These are phyloP conservation scores for Hypsizygus marmoreus DNA, from an alignment of 768 basidiomycete species.

Conservation along the genomic window DNA sequence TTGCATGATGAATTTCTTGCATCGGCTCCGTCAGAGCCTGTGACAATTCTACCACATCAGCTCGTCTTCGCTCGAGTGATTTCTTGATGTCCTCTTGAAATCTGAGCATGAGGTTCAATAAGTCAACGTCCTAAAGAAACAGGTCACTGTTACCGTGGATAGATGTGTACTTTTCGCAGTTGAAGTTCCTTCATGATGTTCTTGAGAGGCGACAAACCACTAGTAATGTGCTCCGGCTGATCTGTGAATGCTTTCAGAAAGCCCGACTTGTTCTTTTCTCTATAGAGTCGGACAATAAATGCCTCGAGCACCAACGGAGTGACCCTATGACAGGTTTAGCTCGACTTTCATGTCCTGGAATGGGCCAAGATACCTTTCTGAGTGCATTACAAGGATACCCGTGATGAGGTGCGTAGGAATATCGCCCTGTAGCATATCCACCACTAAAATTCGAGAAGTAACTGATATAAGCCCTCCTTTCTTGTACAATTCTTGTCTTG, in stretches of 20 bases:
- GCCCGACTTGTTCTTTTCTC: slow-evolving; percentile 85
- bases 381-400: slow-evolving; percentile 87
- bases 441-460: slow-evolving; percentile 91
- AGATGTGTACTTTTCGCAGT: slow-evolving; percentile 85
- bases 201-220: slow-evolving; percentile 87
- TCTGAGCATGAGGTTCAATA: slow-evolving; percentile 39
- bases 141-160: slow-evolving; percentile 73
- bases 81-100: slow-evolving; percentile 90
- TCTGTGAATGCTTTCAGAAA: slow-evolving; percentile 98
- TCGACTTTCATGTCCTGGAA: slow-evolving; percentile 1
- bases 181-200: slow-evolving; percentile 94
- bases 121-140: not conserved
- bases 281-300: slow-evolving; percentile 89
- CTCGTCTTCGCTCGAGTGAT: slow-evolving; percentile 77
- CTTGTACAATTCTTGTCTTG: slow-evolving; percentile 83
- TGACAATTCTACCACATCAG: slow-evolving; percentile 90
- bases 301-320: slow-evolving; percentile 85
- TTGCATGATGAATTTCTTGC: slow-evolving; percentile 89
- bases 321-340: slow-evolving; percentile 51
- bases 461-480: slow-evolving; percentile 88
- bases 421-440: slow-evolving; percentile 88
- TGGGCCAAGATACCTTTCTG: slow-evolving; percentile 66
- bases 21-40: slow-evolving; percentile 84
- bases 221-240: slow-evolving; percentile 93
- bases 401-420: slow-evolving; percentile 86